A percentile compares a stretch with the other conserved stretches of the same genome.
phyloP scores from a whole-genome alignment of 2,329 filamentous ascomycete species.

The Xylariaceae sp. region DNA sequence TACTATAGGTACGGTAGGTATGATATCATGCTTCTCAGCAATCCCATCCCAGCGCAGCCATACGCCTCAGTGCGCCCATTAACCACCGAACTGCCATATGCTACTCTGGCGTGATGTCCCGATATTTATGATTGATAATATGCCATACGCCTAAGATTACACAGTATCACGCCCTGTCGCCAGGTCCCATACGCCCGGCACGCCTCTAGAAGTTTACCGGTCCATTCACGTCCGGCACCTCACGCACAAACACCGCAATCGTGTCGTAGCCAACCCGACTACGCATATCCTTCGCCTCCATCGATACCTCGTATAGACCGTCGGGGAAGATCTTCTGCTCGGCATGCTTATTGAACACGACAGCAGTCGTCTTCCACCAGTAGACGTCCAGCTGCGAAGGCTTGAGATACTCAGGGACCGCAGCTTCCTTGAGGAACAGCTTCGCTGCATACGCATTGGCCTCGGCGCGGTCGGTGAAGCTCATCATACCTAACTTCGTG shows the following conservation, averaged over 20 bases:
- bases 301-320: constrained; percentile 12
- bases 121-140: too few species aligned
- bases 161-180: too few species aligned
- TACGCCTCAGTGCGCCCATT: too few species aligned
- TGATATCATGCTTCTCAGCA: too few species aligned
- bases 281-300: constrained; percentile 19
- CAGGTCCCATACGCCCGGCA: too few species aligned
- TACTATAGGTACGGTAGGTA: too few species aligned
- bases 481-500: constrained; percentile 9
- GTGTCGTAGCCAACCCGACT: constrained; percentile 21
- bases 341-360: constrained; percentile 12
- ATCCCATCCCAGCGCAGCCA: too few species aligned
- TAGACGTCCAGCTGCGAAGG: constrained; percentile 8
- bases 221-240: constrained; percentile 21
- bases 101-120: too few species aligned
- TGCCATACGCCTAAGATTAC: too few species aligned
- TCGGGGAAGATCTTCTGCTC: background rate
- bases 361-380: constrained; percentile 20
- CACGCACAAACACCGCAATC: constrained; percentile 20
- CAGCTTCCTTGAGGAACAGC: constrained; percentile 17
- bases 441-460: constrained; percentile 22
- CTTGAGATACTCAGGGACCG: constrained; percentile 10
- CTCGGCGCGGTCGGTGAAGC: constrained; percentile 19
- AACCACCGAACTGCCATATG: too few species aligned
- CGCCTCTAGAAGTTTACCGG: constrained; percentile 22